Conservation (phyloP, 1,139 yeast genomes). For the Debaryomycetaceae sp. region DNA sequence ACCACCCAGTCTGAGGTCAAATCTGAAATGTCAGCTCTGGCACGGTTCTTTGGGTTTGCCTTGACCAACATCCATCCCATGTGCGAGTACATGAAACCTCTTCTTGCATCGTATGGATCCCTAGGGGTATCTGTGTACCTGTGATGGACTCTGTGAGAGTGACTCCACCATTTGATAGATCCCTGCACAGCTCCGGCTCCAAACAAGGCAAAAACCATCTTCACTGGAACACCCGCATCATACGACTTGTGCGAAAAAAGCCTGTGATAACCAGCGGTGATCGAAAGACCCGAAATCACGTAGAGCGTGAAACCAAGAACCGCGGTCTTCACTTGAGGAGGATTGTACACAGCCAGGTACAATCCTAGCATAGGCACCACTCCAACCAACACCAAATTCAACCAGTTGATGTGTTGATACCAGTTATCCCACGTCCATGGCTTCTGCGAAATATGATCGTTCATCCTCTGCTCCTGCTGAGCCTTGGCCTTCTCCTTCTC, state of each 20-base stretch:
- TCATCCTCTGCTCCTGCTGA: conserved; percentile 42
- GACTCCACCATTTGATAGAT: conserved; percentile 98
- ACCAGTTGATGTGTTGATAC: conserved; percentile 90
- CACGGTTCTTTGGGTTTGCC: conserved; percentile 93
- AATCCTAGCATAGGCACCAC: conserved; percentile 69
- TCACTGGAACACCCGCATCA: conserved; percentile 68
- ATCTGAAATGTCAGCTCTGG: conserved; percentile 94
- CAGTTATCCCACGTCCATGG: conserved; percentile 86
- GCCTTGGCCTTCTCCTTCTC: conserved; percentile 55
- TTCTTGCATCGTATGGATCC: conserved; percentile 97
- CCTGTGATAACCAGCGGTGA: conserved; percentile 83
- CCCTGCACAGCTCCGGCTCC: conserved; percentile 98
- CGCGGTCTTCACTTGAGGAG: conserved; percentile 60
- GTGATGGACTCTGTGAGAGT: conserved; percentile 95
- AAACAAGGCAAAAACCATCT: conserved; percentile 70
- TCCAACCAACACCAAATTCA: conserved; percentile 76
- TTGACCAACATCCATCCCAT: conserved; percentile 95
- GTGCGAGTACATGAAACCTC: conserved; percentile 94
- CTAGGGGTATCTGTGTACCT: conserved; percentile 94
- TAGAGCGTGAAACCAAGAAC: conserved; percentile 62
- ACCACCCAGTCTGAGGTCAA: conserved; percentile 88
- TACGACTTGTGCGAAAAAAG: conserved; percentile 84
- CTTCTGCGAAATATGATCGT: conserved; percentile 78
- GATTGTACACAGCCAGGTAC: conserved; percentile 41
- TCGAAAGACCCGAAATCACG: conserved; percentile 75